phyloP scores from a whole-genome alignment of 2,329 filamentous ascomycete species.

The Colletotrichum caudatum region DNA sequence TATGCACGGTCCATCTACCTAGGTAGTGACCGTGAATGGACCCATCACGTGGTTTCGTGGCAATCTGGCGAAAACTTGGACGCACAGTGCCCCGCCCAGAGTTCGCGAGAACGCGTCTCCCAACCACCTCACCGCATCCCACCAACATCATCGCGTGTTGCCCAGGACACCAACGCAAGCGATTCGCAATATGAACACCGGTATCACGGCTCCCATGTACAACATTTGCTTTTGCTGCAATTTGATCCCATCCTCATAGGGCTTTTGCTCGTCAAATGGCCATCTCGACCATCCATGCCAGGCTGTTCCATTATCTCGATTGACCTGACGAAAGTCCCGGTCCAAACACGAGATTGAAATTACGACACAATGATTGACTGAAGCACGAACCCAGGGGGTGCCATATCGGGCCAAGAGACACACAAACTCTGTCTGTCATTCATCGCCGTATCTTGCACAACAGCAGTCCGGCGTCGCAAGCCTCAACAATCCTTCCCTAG shows the following conservation, averaged over 20 bases:
- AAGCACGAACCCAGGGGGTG: constrained; percentile 31
- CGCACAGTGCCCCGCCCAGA: constrained; percentile 44
- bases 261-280: constrained; percentile 40
- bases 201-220: constrained; percentile 5
- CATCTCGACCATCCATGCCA: constrained; percentile 16
- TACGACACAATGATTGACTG: constrained; percentile 28
- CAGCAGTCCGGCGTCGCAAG: constrained; percentile 26
- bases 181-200: constrained; percentile 36
- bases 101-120: constrained; percentile 57
- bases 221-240: constrained; percentile 44
- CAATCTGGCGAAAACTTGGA: constrained; percentile 53
- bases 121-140: constrained; percentile 55
- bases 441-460: constrained; percentile 31
- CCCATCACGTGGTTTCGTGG: constrained; percentile 59
- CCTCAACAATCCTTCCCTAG: constrained; percentile 16
- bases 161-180: constrained; percentile 48
- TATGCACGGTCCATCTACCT: background rate
- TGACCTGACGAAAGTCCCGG: constrained; percentile 22
- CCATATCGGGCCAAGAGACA: constrained; percentile 11
- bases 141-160: constrained; percentile 44
- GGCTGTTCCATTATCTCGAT: constrained; percentile 26
- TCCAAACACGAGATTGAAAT: constrained; percentile 32
- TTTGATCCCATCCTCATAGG: constrained; percentile 15
- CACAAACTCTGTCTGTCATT: constrained; percentile 36
- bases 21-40: background rate